These are phyloP conservation scores for Trebouxiophyceae sp. DNA, from an alignment of 163 green algal species.

Conservation along the genomic window DNA sequence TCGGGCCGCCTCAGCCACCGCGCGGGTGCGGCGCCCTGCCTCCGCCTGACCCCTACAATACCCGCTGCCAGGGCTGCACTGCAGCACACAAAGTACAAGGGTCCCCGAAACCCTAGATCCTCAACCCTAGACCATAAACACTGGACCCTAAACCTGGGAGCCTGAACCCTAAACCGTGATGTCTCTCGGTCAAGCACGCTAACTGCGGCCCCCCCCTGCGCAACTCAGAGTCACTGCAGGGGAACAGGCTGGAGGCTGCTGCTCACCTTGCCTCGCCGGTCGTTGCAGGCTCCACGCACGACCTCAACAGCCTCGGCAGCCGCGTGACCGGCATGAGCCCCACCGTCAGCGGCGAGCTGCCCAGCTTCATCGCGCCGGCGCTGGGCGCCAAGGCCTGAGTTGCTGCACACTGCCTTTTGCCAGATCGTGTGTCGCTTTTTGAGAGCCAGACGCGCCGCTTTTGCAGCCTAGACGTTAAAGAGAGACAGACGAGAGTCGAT, in stretches of 20 bases:
- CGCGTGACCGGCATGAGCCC: not conserved
- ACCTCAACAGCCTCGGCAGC: not conserved
- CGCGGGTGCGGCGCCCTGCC: not conserved
- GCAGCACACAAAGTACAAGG: too few relatives aligned
- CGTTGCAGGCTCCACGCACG: not conserved
- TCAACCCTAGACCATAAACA: too few relatives aligned
- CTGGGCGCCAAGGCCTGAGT: too few relatives aligned
- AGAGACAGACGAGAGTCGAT: too few relatives aligned
- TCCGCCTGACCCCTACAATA: not conserved
- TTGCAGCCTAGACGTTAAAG: too few relatives aligned
- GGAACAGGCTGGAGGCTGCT: not conserved
- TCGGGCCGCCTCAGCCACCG: conserved; percentile 48
- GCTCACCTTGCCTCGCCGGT: not conserved
- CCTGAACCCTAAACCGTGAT: not conserved
- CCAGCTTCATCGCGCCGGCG: too few relatives aligned
- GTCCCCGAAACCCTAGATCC: too few relatives aligned
- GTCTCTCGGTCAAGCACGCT: not conserved
- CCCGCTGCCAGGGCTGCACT: not conserved
- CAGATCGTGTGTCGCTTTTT: too few relatives aligned
- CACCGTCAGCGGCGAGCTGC: not conserved
- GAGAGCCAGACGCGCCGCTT: too few relatives aligned
- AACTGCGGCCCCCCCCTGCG: not conserved
- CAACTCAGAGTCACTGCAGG: not conserved
- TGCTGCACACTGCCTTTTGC: too few relatives aligned
- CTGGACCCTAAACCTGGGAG: too few relatives aligned